Conservation (phyloP, 2,329 filamentous ascomycete genomes). For the Calonectria pteridis region DNA sequence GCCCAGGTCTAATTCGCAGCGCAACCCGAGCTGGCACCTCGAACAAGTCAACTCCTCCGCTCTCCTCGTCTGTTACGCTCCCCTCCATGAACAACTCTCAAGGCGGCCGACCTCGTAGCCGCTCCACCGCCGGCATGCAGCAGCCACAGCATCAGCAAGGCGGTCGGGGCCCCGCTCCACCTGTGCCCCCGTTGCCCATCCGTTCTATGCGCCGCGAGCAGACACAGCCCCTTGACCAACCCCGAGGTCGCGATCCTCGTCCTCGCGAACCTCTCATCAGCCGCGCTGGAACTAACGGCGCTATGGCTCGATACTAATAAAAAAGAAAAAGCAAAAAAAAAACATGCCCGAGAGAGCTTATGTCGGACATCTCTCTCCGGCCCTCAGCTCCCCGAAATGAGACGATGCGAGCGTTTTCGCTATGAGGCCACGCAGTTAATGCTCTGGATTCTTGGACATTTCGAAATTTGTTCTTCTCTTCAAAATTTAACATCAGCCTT, state of each 20-base stretch:
- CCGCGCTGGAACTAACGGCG: conserved; percentile 42
- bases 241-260: conserved; percentile 42
- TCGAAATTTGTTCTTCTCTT: conserved; percentile 3
- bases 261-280: conserved; percentile 49
- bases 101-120: conserved; percentile 41
- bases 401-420: conserved; percentile 7
- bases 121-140: conserved; percentile 38
- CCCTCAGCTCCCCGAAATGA: not conserved
- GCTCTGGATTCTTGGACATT: conserved; percentile 27
- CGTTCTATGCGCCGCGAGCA: conserved; percentile 45
- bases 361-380: not conserved
- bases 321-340: not conserved
- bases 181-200: conserved; percentile 44
- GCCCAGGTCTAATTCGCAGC: conserved; percentile 36
- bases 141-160: conserved; percentile 1
- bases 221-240: conserved; percentile 36
- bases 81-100: not conserved
- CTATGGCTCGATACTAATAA: conserved; percentile 31
- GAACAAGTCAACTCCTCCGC: conserved; percentile 23
- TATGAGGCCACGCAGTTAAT: conserved; percentile 40
- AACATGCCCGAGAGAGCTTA: not conserved
- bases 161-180: conserved; percentile 34
- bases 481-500: conserved; percentile 5
- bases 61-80: conserved; percentile 23
- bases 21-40: conserved; percentile 24